phyloP scores from a whole-genome alignment of 139 green algal genomes.

The Penium margaritaceum region DNA sequence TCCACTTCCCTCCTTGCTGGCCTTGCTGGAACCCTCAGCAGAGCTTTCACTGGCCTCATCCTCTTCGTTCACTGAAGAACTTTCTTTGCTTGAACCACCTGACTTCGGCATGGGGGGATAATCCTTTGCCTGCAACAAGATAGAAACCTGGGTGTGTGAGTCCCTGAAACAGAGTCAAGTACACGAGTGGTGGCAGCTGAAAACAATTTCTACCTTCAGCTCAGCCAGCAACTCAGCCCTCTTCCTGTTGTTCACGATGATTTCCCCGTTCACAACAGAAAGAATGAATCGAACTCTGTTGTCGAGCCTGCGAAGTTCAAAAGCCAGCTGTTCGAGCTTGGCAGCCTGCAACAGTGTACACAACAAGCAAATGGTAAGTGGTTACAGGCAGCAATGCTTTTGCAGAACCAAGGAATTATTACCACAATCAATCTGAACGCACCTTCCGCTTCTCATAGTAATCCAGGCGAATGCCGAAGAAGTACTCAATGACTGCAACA shows the following conservation, averaged over 20 bases:
- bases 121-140: neutral
- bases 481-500: slow-evolving; percentile 64
- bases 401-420: neutral
- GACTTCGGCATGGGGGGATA: neutral
- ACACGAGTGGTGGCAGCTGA: too few species aligned
- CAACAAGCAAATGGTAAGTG: neutral
- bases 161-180: too few species aligned
- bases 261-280: slow-evolving; percentile 68
- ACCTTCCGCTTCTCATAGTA: slow-evolving; percentile 72
- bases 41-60: too few species aligned
- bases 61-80: too few species aligned
- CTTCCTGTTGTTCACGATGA: slow-evolving; percentile 76
- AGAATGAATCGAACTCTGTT: slow-evolving; percentile 88
- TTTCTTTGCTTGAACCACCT: too few species aligned
- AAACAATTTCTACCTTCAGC: slow-evolving; percentile 52
- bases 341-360: neutral
- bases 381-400: neutral
- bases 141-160: too few species aligned
- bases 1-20: slow-evolving; percentile 9
- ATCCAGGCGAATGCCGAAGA: slow-evolving; percentile 75
- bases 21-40: too few species aligned
- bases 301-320: slow-evolving; percentile 64
- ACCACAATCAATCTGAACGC: slow-evolving; percentile 34
- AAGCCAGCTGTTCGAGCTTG: slow-evolving; percentile 35
- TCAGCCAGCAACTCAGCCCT: slow-evolving; percentile 71